These are phyloP conservation scores for Cladosporium sp. DNA, from an alignment of 2,329 filamentous ascomycete genomes.

Conservation along the genomic window DNA sequence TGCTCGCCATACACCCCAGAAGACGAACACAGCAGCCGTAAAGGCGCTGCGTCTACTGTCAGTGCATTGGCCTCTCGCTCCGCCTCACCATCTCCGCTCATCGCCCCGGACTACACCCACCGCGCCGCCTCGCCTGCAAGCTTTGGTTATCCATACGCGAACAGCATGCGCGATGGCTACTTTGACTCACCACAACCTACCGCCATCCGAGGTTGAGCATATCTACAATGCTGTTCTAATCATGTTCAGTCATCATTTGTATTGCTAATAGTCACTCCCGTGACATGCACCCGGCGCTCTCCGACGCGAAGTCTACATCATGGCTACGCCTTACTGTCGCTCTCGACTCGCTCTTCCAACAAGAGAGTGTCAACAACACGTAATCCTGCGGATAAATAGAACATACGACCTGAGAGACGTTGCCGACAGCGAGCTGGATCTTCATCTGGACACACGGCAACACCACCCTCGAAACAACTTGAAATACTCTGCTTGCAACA, in stretches of 20 bases:
- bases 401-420: neutral
- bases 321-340: neutral
- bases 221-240: neutral
- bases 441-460: neutral
- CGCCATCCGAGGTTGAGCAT: constrained; percentile 37
- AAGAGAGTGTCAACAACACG: constrained; percentile 3
- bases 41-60: constrained; percentile 23
- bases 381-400: neutral
- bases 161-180: constrained; percentile 34
- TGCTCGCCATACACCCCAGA: constrained; percentile 30
- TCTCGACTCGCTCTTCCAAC: neutral
- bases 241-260: neutral
- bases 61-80: constrained; percentile 34
- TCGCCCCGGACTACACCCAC: constrained; percentile 27
- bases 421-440: neutral
- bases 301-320: neutral
- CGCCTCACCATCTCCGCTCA: constrained; percentile 34
- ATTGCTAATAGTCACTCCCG: neutral
- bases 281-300: neutral
- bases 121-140: constrained; percentile 35
- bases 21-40: constrained; percentile 31
- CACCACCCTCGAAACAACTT: neutral
- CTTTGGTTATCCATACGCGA: constrained; percentile 40
- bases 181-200: constrained; percentile 37
- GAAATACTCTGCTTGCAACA: constrained; percentile 1